Conservation (phyloP, 345 rosid species). For the Melaleuca quinquenervia region DNA sequence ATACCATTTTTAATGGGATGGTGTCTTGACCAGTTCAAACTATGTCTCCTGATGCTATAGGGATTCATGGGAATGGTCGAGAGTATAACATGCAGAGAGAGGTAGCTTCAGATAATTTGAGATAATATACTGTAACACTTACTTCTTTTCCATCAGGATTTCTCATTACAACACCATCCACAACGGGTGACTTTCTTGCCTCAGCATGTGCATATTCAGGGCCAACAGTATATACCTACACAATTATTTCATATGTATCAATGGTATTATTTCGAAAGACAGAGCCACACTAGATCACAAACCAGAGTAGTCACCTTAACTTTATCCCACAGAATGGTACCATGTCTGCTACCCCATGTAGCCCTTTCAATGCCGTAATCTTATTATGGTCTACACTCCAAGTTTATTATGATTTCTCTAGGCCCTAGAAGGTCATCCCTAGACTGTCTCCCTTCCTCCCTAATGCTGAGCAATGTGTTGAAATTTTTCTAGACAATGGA, state of each 20-base stretch:
- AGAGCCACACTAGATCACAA: background rate
- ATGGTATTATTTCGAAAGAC: background rate
- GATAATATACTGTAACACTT: constrained; percentile 9
- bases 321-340: background rate
- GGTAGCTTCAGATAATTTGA: background rate
- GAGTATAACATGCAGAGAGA: background rate
- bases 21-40: background rate
- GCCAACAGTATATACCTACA: constrained; percentile 94
- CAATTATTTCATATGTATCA: background rate
- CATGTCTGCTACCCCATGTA: background rate
- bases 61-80: background rate
- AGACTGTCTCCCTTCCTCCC: background rate
- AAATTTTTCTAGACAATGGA: background rate
- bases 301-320: background rate
- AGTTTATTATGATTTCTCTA: background rate
- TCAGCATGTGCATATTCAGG: constrained; percentile 99
- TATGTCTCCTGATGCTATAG: background rate
- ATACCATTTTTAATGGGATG: background rate
- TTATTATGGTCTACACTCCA: background rate
- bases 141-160: constrained; percentile 98
- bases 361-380: background rate
- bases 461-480: background rate
- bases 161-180: constrained; percentile 99
- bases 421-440: background rate
- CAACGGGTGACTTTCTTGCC: constrained; percentile 99